phyloP scores from a whole-genome alignment of 768 basidiomycete species.

The Cyclocybe aegerita region DNA sequence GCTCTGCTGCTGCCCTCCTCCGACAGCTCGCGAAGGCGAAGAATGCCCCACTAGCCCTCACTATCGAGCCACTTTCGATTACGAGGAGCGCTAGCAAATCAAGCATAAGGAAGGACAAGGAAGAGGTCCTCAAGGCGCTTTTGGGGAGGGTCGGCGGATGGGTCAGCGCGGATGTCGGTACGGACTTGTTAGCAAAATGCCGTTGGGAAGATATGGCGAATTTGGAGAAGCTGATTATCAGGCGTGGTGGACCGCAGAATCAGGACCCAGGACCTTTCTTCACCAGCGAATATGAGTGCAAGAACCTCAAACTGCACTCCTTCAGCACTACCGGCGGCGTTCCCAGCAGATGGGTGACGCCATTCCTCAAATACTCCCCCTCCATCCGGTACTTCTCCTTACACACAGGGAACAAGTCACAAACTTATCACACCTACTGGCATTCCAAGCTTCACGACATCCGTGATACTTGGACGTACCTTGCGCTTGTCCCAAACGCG shows the following conservation, averaged over 20 bases:
- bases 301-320: conserved; percentile 14
- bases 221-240: conserved; percentile 21
- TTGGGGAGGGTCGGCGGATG: conserved; percentile 23
- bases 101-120: not conserved
- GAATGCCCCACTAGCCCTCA: conserved; percentile 24
- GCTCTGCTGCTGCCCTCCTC: conserved; percentile 7
- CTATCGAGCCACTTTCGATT: not conserved
- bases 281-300: conserved; percentile 1
- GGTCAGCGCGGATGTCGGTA: conserved; percentile 23
- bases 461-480: conserved; percentile 9
- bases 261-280: conserved; percentile 10
- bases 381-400: conserved; percentile 23
- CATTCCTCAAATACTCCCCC: conserved; percentile 20
- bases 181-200: conserved; percentile 13
- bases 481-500: conserved; percentile 15
- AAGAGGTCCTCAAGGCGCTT: conserved; percentile 8
- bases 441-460: conserved; percentile 9
- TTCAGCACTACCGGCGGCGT: conserved; percentile 14
- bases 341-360: conserved; percentile 15
- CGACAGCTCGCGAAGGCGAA: conserved; percentile 27
- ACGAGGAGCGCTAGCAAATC: no score
- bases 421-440: not conserved
- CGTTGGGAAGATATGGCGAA: conserved; percentile 18
- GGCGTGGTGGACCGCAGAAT: not conserved
- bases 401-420: not conserved